phyloP scores from a whole-genome alignment of 1,284 basidiomycete species.

The Golubevia sp. region DNA sequence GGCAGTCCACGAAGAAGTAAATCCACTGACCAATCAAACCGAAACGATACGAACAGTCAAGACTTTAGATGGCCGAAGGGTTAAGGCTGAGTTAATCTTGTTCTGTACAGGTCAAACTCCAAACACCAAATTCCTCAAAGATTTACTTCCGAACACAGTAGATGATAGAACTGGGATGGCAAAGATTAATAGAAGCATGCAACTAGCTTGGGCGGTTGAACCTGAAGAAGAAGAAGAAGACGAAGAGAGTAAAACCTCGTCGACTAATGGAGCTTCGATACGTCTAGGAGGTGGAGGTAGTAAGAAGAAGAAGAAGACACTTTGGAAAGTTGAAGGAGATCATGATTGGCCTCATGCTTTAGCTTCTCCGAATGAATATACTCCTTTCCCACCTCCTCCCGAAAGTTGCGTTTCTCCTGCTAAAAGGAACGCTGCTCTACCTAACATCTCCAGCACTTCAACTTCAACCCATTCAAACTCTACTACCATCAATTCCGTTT shows the following conservation, averaged over 20 bases:
- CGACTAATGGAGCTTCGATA: not conserved
- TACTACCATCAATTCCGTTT: too few species aligned
- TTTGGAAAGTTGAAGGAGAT: not conserved
- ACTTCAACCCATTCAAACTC: too few species aligned
- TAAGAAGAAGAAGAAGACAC: not conserved
- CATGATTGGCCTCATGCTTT: not conserved
- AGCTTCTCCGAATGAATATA: not conserved
- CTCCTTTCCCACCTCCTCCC: not conserved
- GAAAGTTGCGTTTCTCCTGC: not conserved
- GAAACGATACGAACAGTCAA: slow-evolving; percentile 3
- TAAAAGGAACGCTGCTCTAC: too few species aligned
- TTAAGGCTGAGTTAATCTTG: slow-evolving; percentile 20
- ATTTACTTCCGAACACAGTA: not conserved
- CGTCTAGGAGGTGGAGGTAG: not conserved
- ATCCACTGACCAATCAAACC: slow-evolving; percentile 2
- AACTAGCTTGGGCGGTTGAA: slow-evolving; percentile 2
- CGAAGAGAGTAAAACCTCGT: not conserved
- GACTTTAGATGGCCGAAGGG: slow-evolving; percentile 15
- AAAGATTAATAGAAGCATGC: slow-evolving; percentile 15
- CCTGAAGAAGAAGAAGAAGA: not conserved
- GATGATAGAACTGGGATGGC: slow-evolving; percentile 16
- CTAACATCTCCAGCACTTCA: too few species aligned
- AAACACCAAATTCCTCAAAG: slow-evolving; percentile 14
- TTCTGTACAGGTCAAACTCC: slow-evolving; percentile 30
- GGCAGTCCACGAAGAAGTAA: not conserved